These are phyloP conservation scores for Arabidopsis hybrid DNA, from an alignment of 441 rosid species.

Conservation along the genomic window DNA sequence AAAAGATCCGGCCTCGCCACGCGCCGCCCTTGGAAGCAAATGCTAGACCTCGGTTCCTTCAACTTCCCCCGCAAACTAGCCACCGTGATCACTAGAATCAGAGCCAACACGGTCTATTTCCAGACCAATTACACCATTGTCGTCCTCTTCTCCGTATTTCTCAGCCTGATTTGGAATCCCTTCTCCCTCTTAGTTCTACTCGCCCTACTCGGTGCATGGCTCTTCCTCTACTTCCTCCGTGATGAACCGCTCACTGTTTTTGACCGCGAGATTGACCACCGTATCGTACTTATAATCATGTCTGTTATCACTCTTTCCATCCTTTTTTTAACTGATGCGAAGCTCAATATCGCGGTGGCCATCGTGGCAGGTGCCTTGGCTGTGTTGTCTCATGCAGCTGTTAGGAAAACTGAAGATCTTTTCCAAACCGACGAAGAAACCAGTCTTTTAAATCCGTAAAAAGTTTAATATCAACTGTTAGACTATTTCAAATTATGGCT, in stretches of 20 bases:
- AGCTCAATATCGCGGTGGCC: constrained; percentile 57
- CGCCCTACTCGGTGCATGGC: constrained; percentile 62
- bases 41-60: constrained; percentile 55
- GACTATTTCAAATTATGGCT: background rate
- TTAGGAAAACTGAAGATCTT: constrained; percentile 66
- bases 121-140: constrained; percentile 67
- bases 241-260: constrained; percentile 64
- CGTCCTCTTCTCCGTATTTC: constrained; percentile 56
- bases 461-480: background rate
- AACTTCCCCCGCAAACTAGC: constrained; percentile 45
- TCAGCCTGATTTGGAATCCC: constrained; percentile 73
- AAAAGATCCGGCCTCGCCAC: constrained; percentile 57
- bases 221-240: constrained; percentile 73
- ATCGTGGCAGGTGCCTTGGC: constrained; percentile 50
- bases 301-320: constrained; percentile 56
- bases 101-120: constrained; percentile 56
- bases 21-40: constrained; percentile 65
- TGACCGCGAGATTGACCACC: constrained; percentile 62
- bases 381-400: constrained; percentile 56
- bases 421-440: constrained; percentile 51
- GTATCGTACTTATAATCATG: constrained; percentile 52
- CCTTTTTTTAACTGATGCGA: constrained; percentile 61
- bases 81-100: constrained; percentile 51
- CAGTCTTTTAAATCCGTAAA: constrained; percentile 39
- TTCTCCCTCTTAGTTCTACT: constrained; percentile 62